These are phyloP conservation scores for Haplographium delicatum DNA, from an alignment of 495 filamentous ascomycete species.

Conservation along the genomic window DNA sequence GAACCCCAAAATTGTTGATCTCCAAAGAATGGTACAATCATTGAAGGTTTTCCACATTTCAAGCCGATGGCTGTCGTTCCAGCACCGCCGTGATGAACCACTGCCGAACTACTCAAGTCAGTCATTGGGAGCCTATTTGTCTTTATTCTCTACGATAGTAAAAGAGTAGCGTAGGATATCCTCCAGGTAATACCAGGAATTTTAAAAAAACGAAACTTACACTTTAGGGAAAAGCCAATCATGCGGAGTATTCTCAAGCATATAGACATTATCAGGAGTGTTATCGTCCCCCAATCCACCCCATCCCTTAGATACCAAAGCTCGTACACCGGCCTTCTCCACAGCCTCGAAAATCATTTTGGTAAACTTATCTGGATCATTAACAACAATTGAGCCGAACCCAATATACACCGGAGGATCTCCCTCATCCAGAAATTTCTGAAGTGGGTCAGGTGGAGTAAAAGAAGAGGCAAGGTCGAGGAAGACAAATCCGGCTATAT, in stretches of 20 bases:
- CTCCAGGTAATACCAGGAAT: no score
- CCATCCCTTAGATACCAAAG: conserved; percentile 63
- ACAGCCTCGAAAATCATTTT: conserved; percentile 59
- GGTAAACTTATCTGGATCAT: conserved; percentile 58
- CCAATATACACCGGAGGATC: conserved; percentile 59
- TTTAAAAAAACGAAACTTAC: neutral
- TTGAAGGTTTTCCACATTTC: conserved; percentile 57
- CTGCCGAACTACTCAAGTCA: conserved; percentile 32
- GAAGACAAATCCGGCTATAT: conserved; percentile 61
- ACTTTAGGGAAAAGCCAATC: conserved; percentile 65
- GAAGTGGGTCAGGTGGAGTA: conserved; percentile 48
- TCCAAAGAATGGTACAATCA: conserved; percentile 66
- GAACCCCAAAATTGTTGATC: conserved; percentile 81
- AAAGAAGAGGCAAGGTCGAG: conserved; percentile 57
- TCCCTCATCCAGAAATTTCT: conserved; percentile 49
- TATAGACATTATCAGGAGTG: conserved; percentile 52
- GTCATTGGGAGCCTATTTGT: no score
- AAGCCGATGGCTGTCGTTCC: conserved; percentile 63
- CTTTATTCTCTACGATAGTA: no score
- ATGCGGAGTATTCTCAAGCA: conserved; percentile 63
- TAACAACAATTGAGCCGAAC: conserved; percentile 65
- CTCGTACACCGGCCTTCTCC: conserved; percentile 51
- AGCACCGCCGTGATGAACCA: conserved; percentile 62
- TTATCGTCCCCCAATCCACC: conserved; percentile 55
- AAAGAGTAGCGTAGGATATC: no score